A percentile compares a stretch with the other conserved stretches of the same genome.
Evolutionary conservation across 2,329 filamentous ascomycete genomes (phyloP).

Genomic region (Lecanicillium sp.): DNA sequence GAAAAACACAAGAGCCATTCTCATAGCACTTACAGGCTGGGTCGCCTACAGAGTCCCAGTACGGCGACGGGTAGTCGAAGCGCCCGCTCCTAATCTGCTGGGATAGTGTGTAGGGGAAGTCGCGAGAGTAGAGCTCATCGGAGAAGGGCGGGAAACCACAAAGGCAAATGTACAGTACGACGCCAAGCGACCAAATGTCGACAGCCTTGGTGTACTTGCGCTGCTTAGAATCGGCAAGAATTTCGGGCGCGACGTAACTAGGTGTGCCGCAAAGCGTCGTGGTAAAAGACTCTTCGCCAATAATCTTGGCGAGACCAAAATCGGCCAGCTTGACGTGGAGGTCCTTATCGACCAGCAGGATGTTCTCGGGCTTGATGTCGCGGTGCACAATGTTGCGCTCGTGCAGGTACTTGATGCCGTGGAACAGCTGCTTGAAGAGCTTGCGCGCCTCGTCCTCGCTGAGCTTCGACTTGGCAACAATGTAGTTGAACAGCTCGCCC

Average conservation of each 20-base stretch:
- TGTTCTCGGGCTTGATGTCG: conserved; percentile 97
- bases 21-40: conserved; percentile 53
- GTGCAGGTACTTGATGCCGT: conserved; percentile 92
- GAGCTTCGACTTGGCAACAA: conserved; percentile 84
- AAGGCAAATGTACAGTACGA: conserved; percentile 93
- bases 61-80: conserved; percentile 93
- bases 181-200: conserved; percentile 95
- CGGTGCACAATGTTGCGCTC: conserved; percentile 96
- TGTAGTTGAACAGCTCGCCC: conserved; percentile 93
- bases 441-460: conserved; percentile 78
- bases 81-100: conserved; percentile 85
- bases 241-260: conserved; percentile 93
- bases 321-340: conserved; percentile 88
- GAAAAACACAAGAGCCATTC: neutral
- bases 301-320: conserved; percentile 96
- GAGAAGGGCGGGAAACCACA: conserved; percentile 97
- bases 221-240: conserved; percentile 73
- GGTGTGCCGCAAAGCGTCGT: conserved; percentile 96
- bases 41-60: conserved; percentile 63
- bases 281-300: conserved; percentile 96
- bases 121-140: conserved; percentile 75
- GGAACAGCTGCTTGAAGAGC: conserved; percentile 85
- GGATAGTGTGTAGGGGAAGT: conserved; percentile 80
- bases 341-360: conserved; percentile 78
- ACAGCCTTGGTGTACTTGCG: conserved; percentile 92